A percentile compares a stretch with the other conserved stretches of the same genome.
Evolutionary conservation across 306 rosid genomes (phyloP).

Genomic region (Hippophae gyantsensis): DNA sequence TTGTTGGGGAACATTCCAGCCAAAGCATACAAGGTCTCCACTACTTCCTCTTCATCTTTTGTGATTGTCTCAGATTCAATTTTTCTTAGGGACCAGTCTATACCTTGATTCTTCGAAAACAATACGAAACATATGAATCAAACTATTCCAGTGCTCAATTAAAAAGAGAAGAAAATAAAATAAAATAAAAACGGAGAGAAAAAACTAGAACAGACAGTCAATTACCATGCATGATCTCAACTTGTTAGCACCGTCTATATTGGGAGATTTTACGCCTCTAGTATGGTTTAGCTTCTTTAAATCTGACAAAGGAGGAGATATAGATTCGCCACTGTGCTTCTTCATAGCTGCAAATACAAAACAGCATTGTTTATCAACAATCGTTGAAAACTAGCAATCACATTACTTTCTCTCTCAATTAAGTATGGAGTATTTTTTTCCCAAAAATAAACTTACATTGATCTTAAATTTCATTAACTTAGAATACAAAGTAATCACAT

Average conservation of each 20-base stretch:
- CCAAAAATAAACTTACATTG: too few relatives aligned
- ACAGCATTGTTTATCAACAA: background rate
- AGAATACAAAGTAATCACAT: too few relatives aligned
- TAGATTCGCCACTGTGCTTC: conserved; percentile 57
- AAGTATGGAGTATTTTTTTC: conserved; percentile 22
- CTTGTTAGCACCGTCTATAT: conserved; percentile 33
- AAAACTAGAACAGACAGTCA: conserved; percentile 10
- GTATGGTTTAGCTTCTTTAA: conserved; percentile 43
- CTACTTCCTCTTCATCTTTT: conserved; percentile 91
- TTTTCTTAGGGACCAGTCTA: conserved; percentile 23
- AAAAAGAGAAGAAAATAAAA: conserved; percentile 9
- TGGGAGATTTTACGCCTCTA: conserved; percentile 30
- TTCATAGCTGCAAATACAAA: conserved; percentile 43
- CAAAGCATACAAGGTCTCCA: conserved; percentile 64
- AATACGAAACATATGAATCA: conserved; percentile 15
- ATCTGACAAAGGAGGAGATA: conserved; percentile 30
- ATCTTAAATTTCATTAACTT: too few relatives aligned
- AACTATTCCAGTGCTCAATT: conserved; percentile 1
- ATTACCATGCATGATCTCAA: conserved; percentile 35
- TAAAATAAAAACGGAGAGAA: background rate
- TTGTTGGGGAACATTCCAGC: conserved; percentile 61
- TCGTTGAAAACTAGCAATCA: background rate
- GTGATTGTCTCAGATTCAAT: conserved; percentile 42
- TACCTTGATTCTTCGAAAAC: conserved; percentile 39
- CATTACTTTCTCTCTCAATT: conserved; percentile 1